Conservation (phyloP, 345 rosid species). For the Populus euphratica region DNA sequence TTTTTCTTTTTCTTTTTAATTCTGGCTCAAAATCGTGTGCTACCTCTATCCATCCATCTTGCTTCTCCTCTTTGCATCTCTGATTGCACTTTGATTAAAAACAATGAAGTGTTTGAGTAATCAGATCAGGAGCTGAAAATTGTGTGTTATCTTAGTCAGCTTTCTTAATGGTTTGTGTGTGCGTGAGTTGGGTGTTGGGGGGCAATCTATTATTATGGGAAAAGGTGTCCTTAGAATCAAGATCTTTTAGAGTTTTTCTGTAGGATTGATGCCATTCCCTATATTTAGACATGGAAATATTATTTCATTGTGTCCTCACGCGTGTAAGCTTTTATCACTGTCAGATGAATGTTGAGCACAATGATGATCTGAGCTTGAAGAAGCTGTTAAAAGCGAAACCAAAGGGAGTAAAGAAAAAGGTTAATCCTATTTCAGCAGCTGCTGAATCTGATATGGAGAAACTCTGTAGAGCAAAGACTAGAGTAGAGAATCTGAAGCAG, state of each 20-base stretch:
- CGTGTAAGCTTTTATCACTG: neutral
- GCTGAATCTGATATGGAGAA: slow-evolving; percentile 66
- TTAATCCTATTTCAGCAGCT: slow-evolving; percentile 16
- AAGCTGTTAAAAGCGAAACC: slow-evolving; percentile 41
- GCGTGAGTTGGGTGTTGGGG: neutral
- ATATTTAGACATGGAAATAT: neutral
- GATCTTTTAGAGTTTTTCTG: neutral
- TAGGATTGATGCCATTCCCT: neutral
- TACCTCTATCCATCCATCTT: neutral
- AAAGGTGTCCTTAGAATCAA: neutral
- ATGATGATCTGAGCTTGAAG: slow-evolving; percentile 61
- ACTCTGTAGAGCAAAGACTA: slow-evolving; percentile 51
- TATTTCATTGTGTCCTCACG: neutral
- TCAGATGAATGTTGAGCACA: slow-evolving; percentile 41
- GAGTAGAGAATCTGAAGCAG: slow-evolving; percentile 51
- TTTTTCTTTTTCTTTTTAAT: neutral
- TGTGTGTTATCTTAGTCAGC: neutral
- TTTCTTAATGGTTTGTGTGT: neutral
- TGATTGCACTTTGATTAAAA: neutral
- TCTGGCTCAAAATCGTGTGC: neutral
- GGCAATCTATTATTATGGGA: neutral
- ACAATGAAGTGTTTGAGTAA: neutral
- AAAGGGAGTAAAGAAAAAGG: slow-evolving; percentile 33
- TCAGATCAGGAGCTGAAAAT: neutral
- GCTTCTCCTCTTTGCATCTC: neutral